Evolutionary conservation across 805 yeast genomes (phyloP).

Genomic region (Barnettozyma californica): DNA sequence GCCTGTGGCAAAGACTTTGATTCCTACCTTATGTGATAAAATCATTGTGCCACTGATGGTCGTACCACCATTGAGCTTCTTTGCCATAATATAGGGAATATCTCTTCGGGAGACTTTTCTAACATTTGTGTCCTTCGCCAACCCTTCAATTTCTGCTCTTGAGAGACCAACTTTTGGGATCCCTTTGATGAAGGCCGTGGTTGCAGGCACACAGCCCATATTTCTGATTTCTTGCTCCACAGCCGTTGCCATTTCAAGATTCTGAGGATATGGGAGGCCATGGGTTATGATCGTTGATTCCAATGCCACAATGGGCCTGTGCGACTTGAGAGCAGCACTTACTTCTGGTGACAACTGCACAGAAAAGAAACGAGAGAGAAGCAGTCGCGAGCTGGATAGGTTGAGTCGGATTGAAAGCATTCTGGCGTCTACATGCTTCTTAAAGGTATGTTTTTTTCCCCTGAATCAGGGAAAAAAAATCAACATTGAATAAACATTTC

Average conservation of each 20-base stretch:
- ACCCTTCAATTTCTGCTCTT: constrained; percentile 38
- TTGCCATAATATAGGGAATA: constrained; percentile 64
- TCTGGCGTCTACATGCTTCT: background rate
- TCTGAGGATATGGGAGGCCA: constrained; percentile 80
- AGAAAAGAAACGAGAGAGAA: constrained; percentile 6
- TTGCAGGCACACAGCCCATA: constrained; percentile 76
- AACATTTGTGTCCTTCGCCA: constrained; percentile 34
- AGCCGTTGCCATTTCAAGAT: constrained; percentile 61
- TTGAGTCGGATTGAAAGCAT: background rate
- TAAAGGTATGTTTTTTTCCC: background rate
- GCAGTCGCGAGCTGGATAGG: background rate
- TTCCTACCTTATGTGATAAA: constrained; percentile 67
- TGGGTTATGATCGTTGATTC: constrained; percentile 89
- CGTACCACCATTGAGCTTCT: constrained; percentile 72
- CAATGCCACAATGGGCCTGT: constrained; percentile 69
- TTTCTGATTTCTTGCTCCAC: constrained; percentile 60
- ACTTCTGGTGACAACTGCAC: constrained; percentile 44
- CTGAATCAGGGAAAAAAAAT: background rate
- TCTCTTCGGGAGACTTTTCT: constrained; percentile 78
- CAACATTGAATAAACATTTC: too few species aligned
- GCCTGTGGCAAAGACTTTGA: constrained; percentile 85
- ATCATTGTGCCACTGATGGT: constrained; percentile 90
- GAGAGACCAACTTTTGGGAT: constrained; percentile 63
- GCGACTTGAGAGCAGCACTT: constrained; percentile 49
- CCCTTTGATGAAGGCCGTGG: constrained; percentile 75